Conservation (phyloP, 1,284 basidiomycete genomes). For the Moesziomyces parantarcticus region DNA sequence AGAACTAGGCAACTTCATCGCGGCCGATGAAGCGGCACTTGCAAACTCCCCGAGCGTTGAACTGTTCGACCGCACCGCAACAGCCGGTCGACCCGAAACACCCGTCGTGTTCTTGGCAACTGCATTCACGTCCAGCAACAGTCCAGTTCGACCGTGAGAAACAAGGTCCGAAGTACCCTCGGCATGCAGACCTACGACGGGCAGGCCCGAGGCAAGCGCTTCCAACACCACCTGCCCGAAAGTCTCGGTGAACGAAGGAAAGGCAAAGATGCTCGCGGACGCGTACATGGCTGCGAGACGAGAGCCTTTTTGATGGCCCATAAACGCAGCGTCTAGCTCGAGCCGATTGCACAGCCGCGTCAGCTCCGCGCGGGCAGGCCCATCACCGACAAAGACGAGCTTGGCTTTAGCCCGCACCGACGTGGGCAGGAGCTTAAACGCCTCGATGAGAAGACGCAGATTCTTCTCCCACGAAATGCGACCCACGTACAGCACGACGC, state of each 20-base stretch:
- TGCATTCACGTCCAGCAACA: constrained; percentile 65
- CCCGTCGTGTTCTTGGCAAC: constrained; percentile 29
- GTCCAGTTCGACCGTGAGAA: constrained; percentile 70
- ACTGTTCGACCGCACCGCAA: not conserved
- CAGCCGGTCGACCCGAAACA: not conserved
- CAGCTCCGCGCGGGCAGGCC: constrained; percentile 71
- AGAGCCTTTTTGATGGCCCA: constrained; percentile 70
- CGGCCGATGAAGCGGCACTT: constrained; percentile 21
- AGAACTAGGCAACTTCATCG: constrained; percentile 9
- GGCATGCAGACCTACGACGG: constrained; percentile 73
- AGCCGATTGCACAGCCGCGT: constrained; percentile 70
- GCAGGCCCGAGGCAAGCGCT: constrained; percentile 72
- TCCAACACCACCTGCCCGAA: constrained; percentile 74
- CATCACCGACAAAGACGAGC: constrained; percentile 73
- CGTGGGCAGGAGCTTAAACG: constrained; percentile 69
- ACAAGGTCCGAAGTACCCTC: constrained; percentile 74
- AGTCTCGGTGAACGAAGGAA: constrained; percentile 73
- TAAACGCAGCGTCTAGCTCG: constrained; percentile 71
- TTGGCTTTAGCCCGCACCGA: constrained; percentile 67
- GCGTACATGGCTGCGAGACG: constrained; percentile 70
- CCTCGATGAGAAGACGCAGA: constrained; percentile 72
- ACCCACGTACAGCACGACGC: constrained; percentile 69
- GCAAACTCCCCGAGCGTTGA: constrained; percentile 35
- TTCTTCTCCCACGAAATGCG: constrained; percentile 74
- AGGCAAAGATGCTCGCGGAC: constrained; percentile 73